Conservation (phyloP, 805 yeast species). For the Ogataea glucozyma region DNA sequence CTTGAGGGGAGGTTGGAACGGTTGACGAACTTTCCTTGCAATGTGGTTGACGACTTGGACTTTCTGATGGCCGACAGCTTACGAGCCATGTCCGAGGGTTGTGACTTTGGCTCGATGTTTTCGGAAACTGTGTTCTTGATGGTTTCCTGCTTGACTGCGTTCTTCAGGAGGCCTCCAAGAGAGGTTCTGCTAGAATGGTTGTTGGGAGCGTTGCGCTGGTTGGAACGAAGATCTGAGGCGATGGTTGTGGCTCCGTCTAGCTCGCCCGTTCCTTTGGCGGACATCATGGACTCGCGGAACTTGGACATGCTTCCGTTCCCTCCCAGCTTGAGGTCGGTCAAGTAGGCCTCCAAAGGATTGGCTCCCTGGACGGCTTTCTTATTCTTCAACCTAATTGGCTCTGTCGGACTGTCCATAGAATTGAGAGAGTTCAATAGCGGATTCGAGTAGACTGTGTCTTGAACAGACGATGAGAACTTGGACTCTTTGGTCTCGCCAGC, state of each 20-base stretch:
- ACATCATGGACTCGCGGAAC: constrained; percentile 37
- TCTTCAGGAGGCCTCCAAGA: constrained; percentile 15
- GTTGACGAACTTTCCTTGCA: constrained; percentile 23
- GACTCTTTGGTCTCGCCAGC: constrained; percentile 10
- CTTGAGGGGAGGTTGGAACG: constrained; percentile 43
- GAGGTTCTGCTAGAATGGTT: constrained; percentile 6
- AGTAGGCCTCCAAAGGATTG: constrained; percentile 59
- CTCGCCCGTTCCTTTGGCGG: constrained; percentile 9
- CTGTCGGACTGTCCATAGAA: constrained; percentile 22
- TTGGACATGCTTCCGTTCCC: constrained; percentile 45
- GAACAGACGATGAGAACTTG: constrained; percentile 12
- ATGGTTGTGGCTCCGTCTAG: too few species aligned
- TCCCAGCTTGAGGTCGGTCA: constrained; percentile 44
- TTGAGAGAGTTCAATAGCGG: constrained; percentile 22
- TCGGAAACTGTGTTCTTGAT: not conserved
- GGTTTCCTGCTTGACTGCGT: constrained; percentile 4
- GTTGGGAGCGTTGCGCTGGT: not conserved
- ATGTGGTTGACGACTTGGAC: constrained; percentile 34
- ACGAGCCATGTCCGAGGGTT: constrained; percentile 5
- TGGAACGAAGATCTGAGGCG: not conserved
- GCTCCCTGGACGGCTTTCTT: constrained; percentile 17
- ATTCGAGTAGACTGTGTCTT: constrained; percentile 23
- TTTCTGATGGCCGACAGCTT: constrained; percentile 23
- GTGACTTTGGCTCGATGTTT: constrained; percentile 2
- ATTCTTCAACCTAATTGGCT: constrained; percentile 15